Evolutionary conservation across 805 yeast species (phyloP), one percentile per base, ranked within the genome.

Genomic region (Ogataea methanolica): DNA sequence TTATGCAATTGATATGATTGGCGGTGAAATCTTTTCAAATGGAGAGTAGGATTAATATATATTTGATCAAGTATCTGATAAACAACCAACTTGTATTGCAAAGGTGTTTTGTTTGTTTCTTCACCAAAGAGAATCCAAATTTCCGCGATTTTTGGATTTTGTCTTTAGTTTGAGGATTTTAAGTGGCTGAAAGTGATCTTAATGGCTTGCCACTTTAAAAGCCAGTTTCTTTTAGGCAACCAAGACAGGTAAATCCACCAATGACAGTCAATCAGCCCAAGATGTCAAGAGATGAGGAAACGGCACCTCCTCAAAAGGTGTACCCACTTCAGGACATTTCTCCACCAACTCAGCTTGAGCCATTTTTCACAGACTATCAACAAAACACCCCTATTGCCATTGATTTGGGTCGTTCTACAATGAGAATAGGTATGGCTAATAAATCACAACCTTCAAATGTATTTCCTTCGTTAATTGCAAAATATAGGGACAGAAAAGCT

Each of bases 401-500:
- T 9, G 99, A 94, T 67, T 72, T 94, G 46, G 99, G 98, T 1
- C 69, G 88, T 7, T 73, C 79, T 41, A 63, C 70, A 23, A 67
- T 81, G 39, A 74, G 85, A 56, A 73, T 80, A 1, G 95, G 95
- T 0, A 68, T 80, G 46, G 73, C 82, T 15, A 74, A 71, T 41
- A 45, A 65, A 1, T 7, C 51, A 4, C 48, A 63, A 46, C 85
- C 91, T n/a, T 65, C 79, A n/a, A 74, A 83, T 54, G 74, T 74
- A 22, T 88, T 87, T 55, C 85, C 95, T 2, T 75, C 85, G 0
- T 64, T 83, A 23, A 71, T 87, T 26, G 78, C 97, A 14, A 76
- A 85, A 47, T 86, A 76, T 60, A 76, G 96, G 54, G 98, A 92
- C 58, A 74, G 97, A 23, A 85, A 82, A 59, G 60, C 78, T n/a